Conservation (phyloP, 225 moss, liverwort and hornwort species). For the Marchantia polymorpha region DNA sequence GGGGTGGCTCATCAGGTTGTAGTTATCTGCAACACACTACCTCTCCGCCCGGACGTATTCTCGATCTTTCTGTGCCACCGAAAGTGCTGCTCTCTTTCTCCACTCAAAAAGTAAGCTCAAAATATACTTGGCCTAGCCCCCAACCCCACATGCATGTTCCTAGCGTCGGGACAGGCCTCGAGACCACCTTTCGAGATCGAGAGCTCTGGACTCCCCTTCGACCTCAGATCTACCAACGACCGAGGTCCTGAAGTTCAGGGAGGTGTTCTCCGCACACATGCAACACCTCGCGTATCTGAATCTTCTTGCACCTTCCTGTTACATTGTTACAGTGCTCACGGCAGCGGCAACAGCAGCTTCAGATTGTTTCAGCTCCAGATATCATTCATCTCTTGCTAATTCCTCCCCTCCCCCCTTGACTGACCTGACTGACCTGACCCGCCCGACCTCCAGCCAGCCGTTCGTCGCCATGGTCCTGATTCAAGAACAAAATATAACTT, state of each 20-base stretch:
- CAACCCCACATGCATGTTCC: constrained; percentile 9
- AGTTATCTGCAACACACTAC: constrained; percentile 9
- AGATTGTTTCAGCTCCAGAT: background rate
- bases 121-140: background rate
- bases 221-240: background rate
- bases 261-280: background rate
- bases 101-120: constrained; percentile 8
- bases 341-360: background rate
- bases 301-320: constrained; percentile 2
- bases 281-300: background rate
- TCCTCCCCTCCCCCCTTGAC: background rate
- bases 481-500: background rate
- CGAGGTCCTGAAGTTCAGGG: background rate
- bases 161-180: background rate
- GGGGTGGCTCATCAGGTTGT: constrained; percentile 10
- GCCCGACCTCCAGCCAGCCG: background rate
- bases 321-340: background rate
- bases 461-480: background rate
- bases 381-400: background rate
- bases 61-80: constrained; percentile 15
- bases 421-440: background rate
- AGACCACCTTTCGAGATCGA: background rate
- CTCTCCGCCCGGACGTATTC: background rate
- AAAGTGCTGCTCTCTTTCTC: constrained; percentile 15
- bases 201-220: background rate